Evolutionary conservation across 2,329 filamentous ascomycete genomes (phyloP), one percentile per base, ranked within the genome.

Genomic region (Ascochyta rabiei): DNA sequence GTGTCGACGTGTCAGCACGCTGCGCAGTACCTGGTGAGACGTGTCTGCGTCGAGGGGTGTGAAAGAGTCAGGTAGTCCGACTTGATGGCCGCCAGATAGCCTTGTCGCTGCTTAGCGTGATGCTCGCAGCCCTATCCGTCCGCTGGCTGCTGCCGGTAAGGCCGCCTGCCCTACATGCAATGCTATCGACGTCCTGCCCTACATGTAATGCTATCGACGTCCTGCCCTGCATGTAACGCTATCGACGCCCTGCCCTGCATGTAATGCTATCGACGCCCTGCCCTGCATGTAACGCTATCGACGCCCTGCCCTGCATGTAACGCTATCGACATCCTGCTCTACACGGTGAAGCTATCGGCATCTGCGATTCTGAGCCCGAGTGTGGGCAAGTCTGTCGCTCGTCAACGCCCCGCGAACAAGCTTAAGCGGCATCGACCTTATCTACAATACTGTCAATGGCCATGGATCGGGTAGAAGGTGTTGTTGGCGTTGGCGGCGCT

Each of bases 361-460:
- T 28, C 26, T 21, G 28, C 44, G 16, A 28, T 10, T 7, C 21
- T 19, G 15, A 9, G 42, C 9, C 18, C 19, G n/a, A 24, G 28
- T 34, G 12, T 26, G 6, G 41, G 23, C 31, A 37, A 24, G 34
- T 9, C 38, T 42, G 23, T 23, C 23, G 12, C 15, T 28, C 21
- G 33, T 23, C 26, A 26, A 23, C 9, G 4, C 12, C 30, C 12
- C 26, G 9, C 8, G 8, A 37, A 34, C 12, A 7, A 16, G 49
- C 41, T 70, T 68, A 75, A 34, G 65, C 67, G 9, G 70, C 69
- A 39, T 75, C 64, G 50, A 74, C 64, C 53, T 74, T 72, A 46
- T 75, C 72, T 45, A 75, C 72, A 47, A 75, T 74, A 52, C 72
- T 75, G 37, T 75, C 72, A 45, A 75, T 75, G 12, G 72, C 71